Base-by-base conservation (phyloP, 2,329 filamentous ascomycete genomes). In the Ceratocystis colombiana region DNA sequence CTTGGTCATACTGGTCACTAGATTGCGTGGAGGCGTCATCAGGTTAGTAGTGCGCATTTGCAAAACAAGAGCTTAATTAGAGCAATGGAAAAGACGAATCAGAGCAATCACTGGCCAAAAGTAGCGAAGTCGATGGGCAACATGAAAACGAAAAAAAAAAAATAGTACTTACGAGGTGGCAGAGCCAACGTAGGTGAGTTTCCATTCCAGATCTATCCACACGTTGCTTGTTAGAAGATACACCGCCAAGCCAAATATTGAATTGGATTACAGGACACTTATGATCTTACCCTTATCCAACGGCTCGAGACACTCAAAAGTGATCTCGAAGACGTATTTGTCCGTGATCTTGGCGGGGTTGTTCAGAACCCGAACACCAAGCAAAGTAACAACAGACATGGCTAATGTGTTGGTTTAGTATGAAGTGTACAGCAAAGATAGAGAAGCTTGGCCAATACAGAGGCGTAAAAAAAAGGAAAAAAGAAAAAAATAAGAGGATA, bases 181-280 rank as follows among this genome's bases (percentile, higher is more conserved):
- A 71, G 94, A 99, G 73, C 94, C 95, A 74, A 99, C 94, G 73
- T 99, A 99, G 76, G 91, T 99, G 73, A 99, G 82, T 79, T 99
- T 99, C 94, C 94, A 99, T 79, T 99, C 94, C 69, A 99, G 86
- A 78, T 99, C 94, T 96, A 72, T 44, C 46, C 3, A 63, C 5
- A 37, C 3, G 28, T 15, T 59, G 55, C n/a, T 62, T 41, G 66
- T 37, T 57, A 63, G 22, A 57, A 41, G 67, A 72, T 69, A 73
- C 71, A 12, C 44, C 25, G 17, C 20, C 48, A 44, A 12, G 28
- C 20, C 30, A 3, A 25, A 10, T 28, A 55, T n/a, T 46, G 28
- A 20, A 61, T 41, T 15, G 48, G 33, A 17, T 10, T 37, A 33
- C 37, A 41, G 37, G 37, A 15, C 37, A 41, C 37, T 41, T 41